Percentiles rank a stretch among this genome's conserved stretches.
Conservation (phyloP, 208 protist species). For the Tritrichomonas musculus region DNA sequence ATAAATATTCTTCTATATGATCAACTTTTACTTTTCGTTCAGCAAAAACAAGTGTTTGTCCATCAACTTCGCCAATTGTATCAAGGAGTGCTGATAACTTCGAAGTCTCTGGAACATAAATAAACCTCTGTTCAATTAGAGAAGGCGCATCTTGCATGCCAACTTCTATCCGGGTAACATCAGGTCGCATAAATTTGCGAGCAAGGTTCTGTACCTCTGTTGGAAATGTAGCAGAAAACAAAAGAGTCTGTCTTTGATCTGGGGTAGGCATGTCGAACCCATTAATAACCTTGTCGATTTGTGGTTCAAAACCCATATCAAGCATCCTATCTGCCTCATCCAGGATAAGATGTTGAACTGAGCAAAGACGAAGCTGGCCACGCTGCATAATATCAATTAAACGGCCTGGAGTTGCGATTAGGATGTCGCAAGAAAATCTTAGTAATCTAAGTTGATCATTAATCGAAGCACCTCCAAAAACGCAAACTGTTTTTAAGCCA, state of each 20-base stretch:
- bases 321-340: slow-evolving; percentile 75
- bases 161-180: slow-evolving; percentile 54
- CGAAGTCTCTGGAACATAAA: slow-evolving; percentile 48
- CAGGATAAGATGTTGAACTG: slow-evolving; percentile 74
- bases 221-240: slow-evolving; percentile 98
- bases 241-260: slow-evolving; percentile 80
- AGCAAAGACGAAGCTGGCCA: slow-evolving; percentile 55
- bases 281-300: slow-evolving; percentile 43
- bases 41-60: slow-evolving; percentile 73
- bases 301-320: slow-evolving; percentile 60
- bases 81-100: slow-evolving; percentile 58
- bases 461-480: slow-evolving; percentile 53
- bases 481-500: slow-evolving; percentile 33
- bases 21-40: slow-evolving; percentile 96
- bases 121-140: neutral
- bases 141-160: slow-evolving; percentile 40
- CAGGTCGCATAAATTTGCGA: slow-evolving; percentile 47
- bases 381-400: slow-evolving; percentile 76
- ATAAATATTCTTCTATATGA: slow-evolving; percentile 77
- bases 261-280: neutral
- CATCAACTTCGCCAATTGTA: slow-evolving; percentile 44
- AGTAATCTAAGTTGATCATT: slow-evolving; percentile 61
- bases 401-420: slow-evolving; percentile 82
- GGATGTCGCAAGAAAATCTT: slow-evolving; percentile 44
- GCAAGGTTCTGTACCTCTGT: slow-evolving; percentile 92